Conservation (phyloP, 225 moss, liverwort and hornwort species). For the Pleurozium schreberi region DNA sequence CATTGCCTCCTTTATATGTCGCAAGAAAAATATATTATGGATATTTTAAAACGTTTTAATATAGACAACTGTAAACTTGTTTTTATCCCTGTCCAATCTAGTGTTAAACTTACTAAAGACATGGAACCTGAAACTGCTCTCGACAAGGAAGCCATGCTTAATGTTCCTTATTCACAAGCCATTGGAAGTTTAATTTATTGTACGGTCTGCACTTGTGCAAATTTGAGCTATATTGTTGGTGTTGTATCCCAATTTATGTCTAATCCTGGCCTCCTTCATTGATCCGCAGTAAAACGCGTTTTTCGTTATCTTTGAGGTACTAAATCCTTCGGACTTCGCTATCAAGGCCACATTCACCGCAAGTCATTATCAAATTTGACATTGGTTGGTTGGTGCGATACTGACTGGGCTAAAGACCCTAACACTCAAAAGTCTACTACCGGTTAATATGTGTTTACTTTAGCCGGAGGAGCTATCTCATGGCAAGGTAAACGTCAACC, state of each 20-base stretch:
- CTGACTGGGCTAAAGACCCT: neutral
- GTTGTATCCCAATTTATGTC: too few species aligned
- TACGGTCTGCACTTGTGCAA: neutral
- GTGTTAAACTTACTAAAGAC: neutral
- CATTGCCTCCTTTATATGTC: neutral
- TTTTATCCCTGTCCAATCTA: neutral
- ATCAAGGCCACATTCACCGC: neutral
- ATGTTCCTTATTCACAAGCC: neutral
- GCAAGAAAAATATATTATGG: neutral
- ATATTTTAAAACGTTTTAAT: neutral
- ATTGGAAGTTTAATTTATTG: neutral
- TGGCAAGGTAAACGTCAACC: neutral
- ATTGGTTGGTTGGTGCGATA: neutral
- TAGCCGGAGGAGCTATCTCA: neutral
- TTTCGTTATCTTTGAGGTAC: neutral
- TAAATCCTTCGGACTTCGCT: neutral
- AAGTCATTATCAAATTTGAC: neutral
- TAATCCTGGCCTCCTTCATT: too few species aligned
- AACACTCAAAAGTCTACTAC: neutral
- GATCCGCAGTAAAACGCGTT: too few species aligned
- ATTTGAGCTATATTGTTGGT: neutral
- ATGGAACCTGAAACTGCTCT: neutral
- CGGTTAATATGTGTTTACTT: neutral
- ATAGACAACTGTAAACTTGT: neutral
- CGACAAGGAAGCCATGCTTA: neutral